Percentiles rank a stretch among this genome's conserved stretches.
Evolutionary conservation across 2,329 filamentous ascomycete genomes (phyloP).

Genomic region (Didymella lethalis): DNA sequence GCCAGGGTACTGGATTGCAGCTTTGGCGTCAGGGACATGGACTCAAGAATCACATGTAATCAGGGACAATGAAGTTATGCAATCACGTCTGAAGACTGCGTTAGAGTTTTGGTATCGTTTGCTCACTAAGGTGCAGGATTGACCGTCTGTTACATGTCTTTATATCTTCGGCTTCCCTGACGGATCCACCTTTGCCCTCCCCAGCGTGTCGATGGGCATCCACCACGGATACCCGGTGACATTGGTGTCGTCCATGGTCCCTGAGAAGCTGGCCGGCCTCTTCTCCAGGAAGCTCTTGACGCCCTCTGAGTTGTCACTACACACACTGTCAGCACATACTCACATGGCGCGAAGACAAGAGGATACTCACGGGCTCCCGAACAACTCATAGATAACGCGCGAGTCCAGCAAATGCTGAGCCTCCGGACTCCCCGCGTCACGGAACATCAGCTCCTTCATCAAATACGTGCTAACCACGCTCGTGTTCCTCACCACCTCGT

Average conservation of each 20-base stretch:
- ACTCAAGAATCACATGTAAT: conserved; percentile 27
- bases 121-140: conserved; percentile 27
- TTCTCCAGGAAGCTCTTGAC: conserved; percentile 75
- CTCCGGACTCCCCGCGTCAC: conserved; percentile 67
- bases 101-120: not conserved
- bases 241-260: conserved; percentile 66
- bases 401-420: conserved; percentile 75
- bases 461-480: conserved; percentile 69
- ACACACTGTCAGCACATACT: conserved; percentile 9
- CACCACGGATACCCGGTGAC: conserved; percentile 74
- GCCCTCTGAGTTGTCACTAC: conserved; percentile 71
- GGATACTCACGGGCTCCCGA: conserved; percentile 54
- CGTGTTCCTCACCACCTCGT: conserved; percentile 71
- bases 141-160: not conserved
- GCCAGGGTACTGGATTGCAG: conserved; percentile 26
- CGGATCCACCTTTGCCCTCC: conserved; percentile 49
- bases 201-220: conserved; percentile 61
- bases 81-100: conserved; percentile 15
- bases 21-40: conserved; percentile 25
- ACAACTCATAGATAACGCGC: conserved; percentile 68
- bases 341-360: not conserved
- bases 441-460: conserved; percentile 76
- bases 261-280: conserved; percentile 68
- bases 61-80: conserved; percentile 29
- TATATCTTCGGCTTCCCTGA: conserved; percentile 43